Evolutionary conservation across 345 rosid genomes (phyloP).

Genomic region (Anacardium occidentale): DNA sequence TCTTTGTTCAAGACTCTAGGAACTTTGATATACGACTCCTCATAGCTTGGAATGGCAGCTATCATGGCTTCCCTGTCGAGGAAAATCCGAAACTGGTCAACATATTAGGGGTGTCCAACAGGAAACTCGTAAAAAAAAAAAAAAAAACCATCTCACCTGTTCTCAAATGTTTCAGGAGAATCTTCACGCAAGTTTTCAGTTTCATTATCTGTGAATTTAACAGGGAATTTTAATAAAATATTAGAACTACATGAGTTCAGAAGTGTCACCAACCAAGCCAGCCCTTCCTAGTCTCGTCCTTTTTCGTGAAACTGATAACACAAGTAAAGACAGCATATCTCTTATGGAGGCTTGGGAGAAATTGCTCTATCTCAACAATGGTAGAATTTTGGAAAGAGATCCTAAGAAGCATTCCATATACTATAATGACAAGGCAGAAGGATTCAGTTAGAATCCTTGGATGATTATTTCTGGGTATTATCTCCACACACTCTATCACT

Average conservation of each 20-base stretch:
- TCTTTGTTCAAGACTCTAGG: conserved; percentile 79
- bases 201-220: conserved; percentile 53
- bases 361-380: neutral
- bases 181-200: conserved; percentile 67
- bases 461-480: neutral
- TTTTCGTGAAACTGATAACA: neutral
- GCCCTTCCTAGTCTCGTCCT: neutral
- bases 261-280: neutral
- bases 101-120: neutral
- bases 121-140: neutral
- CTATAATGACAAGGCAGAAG: neutral
- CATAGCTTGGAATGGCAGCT: conserved; percentile 26
- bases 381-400: neutral
- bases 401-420: neutral
- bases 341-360: no score
- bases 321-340: no score
- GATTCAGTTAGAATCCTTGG: neutral
- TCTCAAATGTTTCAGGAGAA: conserved; percentile 59
- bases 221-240: neutral
- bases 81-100: neutral
- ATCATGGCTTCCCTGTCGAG: conserved; percentile 51
- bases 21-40: conserved; percentile 61
- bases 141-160: conserved; percentile 39
- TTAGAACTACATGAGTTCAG: neutral
- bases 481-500: neutral